These are phyloP conservation scores for Cladorrhinum samala DNA, from an alignment of 495 filamentous ascomycete species.

Conservation along the genomic window DNA sequence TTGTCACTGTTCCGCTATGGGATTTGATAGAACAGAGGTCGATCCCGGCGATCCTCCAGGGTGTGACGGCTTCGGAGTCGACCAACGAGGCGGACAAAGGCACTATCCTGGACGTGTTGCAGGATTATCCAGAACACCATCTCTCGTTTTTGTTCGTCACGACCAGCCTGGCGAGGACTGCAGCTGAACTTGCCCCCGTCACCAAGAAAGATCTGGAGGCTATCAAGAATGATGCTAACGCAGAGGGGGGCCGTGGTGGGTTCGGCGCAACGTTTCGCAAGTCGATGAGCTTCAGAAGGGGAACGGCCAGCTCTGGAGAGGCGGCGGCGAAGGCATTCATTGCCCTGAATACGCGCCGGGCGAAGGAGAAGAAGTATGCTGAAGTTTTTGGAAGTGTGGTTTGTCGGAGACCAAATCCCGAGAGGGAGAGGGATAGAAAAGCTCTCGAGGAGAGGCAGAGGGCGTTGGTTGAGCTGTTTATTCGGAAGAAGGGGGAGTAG, in stretches of 20 bases:
- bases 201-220: slow-evolving; percentile 30
- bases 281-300: slow-evolving; percentile 37
- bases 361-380: slow-evolving; percentile 38
- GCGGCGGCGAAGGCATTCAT: slow-evolving; percentile 21
- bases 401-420: slow-evolving; percentile 32
- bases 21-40: slow-evolving; percentile 55
- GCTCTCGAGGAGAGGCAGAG: slow-evolving; percentile 40
- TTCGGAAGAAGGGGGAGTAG: slow-evolving; percentile 22
- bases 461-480: slow-evolving; percentile 36
- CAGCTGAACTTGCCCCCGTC: slow-evolving; percentile 41
- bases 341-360: slow-evolving; percentile 34
- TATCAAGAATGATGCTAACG: slow-evolving; percentile 1
- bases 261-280: slow-evolving; percentile 26
- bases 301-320: no score
- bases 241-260: slow-evolving; percentile 6
- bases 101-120: slow-evolving; percentile 66
- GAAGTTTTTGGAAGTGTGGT: slow-evolving; percentile 45
- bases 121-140: slow-evolving; percentile 65
- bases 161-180: slow-evolving; percentile 57
- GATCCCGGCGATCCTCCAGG: slow-evolving; percentile 36
- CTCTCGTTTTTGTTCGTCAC: slow-evolving; percentile 82
- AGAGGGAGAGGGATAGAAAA: slow-evolving; percentile 43
- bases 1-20: slow-evolving; percentile 67
- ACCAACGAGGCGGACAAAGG: slow-evolving; percentile 58
- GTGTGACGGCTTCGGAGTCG: slow-evolving; percentile 20